Evolutionary conservation across 306 rosid species (phyloP).

Genomic region (Dryas alaskensis): DNA sequence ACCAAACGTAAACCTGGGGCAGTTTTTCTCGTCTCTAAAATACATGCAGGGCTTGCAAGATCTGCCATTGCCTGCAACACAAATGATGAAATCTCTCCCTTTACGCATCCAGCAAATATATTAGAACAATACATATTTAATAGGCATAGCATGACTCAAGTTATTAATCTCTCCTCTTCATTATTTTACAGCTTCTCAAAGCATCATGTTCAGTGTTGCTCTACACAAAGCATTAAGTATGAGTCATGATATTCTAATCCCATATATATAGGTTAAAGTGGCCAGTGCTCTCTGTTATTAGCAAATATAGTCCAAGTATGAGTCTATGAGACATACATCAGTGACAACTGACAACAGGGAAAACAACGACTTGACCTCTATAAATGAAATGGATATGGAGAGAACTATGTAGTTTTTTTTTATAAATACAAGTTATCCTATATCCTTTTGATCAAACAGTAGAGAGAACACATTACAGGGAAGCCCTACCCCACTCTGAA

Average conservation of each 20-base stretch:
- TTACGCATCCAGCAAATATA: neutral
- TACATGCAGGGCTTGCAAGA: constrained; percentile 77
- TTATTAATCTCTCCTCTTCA: constrained; percentile 4
- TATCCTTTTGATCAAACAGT: neutral
- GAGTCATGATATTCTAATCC: neutral
- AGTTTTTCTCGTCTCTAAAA: constrained; percentile 88
- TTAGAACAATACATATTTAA: neutral
- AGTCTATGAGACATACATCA: neutral
- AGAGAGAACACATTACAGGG: neutral
- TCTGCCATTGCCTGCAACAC: constrained; percentile 74
- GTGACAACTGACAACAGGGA: neutral
- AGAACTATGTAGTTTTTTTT: neutral
- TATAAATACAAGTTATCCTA: neutral
- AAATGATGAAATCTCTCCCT: neutral
- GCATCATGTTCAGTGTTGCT: neutral
- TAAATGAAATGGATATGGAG: no score
- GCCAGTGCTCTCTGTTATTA: neutral
- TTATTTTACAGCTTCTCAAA: neutral
- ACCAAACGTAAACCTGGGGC: constrained; percentile 88
- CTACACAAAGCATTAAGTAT: neutral
- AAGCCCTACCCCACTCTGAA: neutral
- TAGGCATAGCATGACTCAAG: constrained; percentile 9
- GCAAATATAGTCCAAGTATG: neutral
- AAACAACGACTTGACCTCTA: neutral
- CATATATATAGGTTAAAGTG: neutral